Evolutionary conservation across 768 basidiomycete genomes (phyloP), one percentile per base, ranked within the genome.

Genomic region (Hemileccinum rubropunctum): DNA sequence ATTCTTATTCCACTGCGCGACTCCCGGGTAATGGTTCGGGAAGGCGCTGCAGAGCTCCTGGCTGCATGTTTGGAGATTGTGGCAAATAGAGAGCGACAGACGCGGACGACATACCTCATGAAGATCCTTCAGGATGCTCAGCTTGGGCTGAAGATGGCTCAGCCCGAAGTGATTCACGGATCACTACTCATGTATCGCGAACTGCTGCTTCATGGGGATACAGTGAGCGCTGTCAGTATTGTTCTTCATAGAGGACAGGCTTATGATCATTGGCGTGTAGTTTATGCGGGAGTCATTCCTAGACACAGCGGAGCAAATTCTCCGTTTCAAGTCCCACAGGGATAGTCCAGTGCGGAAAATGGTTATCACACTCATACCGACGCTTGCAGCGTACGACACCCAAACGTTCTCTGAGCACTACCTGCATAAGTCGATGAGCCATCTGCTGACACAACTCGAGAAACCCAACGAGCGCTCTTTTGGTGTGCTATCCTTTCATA

Each of bases 331-430:
- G 66, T 80, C 86, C 9, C 88, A 92, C 65, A 80, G 91, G 55
- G 97, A 99, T 59, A 73, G 81, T 17, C 81, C 92, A 34, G 88
- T 99, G 51, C 84, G 93, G 38, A 89, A 91, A 68, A 93, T 92
- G 74, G 95, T 98, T 52, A 94, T 98, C 62, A 88, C 90, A 8
- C 83, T 99, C 63, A 94, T 99, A 39, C 95, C 97, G 1, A 90
- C 91, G 5, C 81, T 98, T 54, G 95, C 95, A 20, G 85, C 87
- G 3, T 99, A 98, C 67, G 93, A 98, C 63, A 91, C 91, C 1
- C 84, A 90, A 64, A 91, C 87, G 1, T 99, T 99, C 61, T 86
- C 86, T 37, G 86, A 89, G 59, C 86, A 90, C 64, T 94, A 91
- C 65, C 77, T 98, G 9, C 91, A 95, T 73, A 88, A 90, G 66